Base-by-base conservation (phyloP, 306 rosid genomes). In the Senna tora region DNA sequence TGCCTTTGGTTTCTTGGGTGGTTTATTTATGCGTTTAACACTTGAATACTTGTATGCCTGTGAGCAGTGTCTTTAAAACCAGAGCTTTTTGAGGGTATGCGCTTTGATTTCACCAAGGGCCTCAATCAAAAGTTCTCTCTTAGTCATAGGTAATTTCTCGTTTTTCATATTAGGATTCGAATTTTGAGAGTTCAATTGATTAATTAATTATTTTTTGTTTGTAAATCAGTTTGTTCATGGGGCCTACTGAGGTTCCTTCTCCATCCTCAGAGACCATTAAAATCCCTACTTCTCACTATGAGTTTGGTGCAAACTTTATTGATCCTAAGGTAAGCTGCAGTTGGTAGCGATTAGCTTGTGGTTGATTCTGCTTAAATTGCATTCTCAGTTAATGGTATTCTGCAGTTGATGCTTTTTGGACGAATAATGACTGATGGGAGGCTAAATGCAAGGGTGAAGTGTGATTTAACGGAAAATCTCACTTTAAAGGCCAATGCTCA, bases 51-150 rank as follows among this genome's bases (percentile, higher is more conserved):
- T 65, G 25, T 22, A 2, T 68, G 14, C 49, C 39, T 50, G 51
- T 49, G 67, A 4, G 68, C 84, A 95, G 99, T 92, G 96, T 92
- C 99, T n/a, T 83, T 95, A 39, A 95, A 92, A 65, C 99, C 99
- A n/a, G 99, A 92, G 46, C 84, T 85, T 39, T 95, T 95, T 17
- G 99, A 95, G 75, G 99, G 99, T 19, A 72, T 92, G 93, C 91
- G 97, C 12, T 89, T 95, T 77, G 99, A 95, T 83, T 95, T 95
- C 73, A 92, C 96, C 68, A 95, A 85, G 77, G 91, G 91, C 30
- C 96, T 95, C 58, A 95, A 89, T 74, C 97, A 88, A 57, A 89
- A 84, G 76, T 95, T 95, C 65, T 85, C 99, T 11, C 96, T 95
- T 75, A 92, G 96, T 77, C 99, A 95, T 84, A 95, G 99, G 99